Percentiles rank a stretch among this genome's conserved stretches.
These are phyloP conservation scores for Acanthamoeba sp. DNA, from an alignment of 208 protist genomes.

Conservation along the genomic window DNA sequence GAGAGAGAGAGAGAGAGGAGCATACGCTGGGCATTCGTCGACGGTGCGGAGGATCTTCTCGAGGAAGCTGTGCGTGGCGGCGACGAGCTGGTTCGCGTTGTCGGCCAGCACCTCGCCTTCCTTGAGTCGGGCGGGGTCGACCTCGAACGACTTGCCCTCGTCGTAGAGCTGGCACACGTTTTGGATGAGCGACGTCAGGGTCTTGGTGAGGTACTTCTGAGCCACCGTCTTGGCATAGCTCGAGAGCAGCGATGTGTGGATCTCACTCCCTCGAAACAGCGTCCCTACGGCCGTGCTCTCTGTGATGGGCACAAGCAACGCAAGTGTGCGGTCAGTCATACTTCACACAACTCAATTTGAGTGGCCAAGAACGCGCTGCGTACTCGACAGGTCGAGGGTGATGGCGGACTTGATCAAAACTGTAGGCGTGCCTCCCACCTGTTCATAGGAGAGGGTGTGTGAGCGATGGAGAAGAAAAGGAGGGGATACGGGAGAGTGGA, in stretches of 20 bases:
- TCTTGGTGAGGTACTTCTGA: conserved; percentile 49
- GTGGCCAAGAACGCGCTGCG: not conserved
- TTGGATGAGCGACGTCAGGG: conserved; percentile 18
- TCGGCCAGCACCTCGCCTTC: not conserved
- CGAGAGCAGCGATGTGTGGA: conserved; percentile 28
- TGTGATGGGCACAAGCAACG: not conserved
- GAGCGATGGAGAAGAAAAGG: not conserved
- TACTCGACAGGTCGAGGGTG: conserved; percentile 40
- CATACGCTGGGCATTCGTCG: conserved; percentile 25
- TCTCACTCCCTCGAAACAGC: conserved; percentile 65
- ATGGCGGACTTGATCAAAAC: conserved; percentile 61
- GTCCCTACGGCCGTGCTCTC: conserved; percentile 53
- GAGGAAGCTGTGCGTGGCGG: not conserved
- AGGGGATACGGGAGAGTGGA: not conserved
- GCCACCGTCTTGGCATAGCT: conserved; percentile 53
- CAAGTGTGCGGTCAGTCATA: too few species aligned
- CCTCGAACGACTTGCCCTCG: conserved; percentile 59
- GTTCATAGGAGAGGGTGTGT: too few species aligned
- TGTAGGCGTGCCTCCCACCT: not conserved
- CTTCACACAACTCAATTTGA: too few species aligned
- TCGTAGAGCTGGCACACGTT: conserved; percentile 40
- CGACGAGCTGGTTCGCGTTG: not conserved
- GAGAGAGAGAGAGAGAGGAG: not conserved
- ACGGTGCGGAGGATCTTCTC: conserved; percentile 11
- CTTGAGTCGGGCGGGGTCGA: conserved; percentile 11